Conservation (phyloP, 257 asterid genomes). For the Striga asiatica region DNA sequence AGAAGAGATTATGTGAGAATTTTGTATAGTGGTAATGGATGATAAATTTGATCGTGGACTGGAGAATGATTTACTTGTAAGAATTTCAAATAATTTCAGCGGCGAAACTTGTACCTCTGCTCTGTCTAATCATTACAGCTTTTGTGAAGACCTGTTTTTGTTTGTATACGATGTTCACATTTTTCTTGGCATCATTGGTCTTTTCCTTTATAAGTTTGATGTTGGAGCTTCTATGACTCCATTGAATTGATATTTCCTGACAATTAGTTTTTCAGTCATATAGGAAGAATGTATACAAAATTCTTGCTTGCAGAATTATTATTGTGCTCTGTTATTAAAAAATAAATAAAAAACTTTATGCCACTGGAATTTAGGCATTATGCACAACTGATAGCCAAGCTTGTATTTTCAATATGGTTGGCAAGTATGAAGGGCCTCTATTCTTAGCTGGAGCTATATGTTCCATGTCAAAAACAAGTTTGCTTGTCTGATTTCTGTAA, state of each 20-base stretch:
- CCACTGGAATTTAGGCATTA: neutral
- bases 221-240: neutral
- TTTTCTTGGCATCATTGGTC: neutral
- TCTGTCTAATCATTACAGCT: neutral
- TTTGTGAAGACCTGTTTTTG: neutral
- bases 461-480: too few relatives aligned
- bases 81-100: neutral
- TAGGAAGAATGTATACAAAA: neutral
- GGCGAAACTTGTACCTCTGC: neutral
- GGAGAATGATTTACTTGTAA: neutral
- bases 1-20: neutral
- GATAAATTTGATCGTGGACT: neutral
- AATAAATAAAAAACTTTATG: neutral
- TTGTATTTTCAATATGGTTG: too few relatives aligned
- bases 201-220: too few relatives aligned
- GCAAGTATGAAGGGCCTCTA: too few relatives aligned
- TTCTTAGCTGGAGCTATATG: neutral
- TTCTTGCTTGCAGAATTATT: conserved; percentile 1
- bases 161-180: neutral
- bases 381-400: too few relatives aligned
- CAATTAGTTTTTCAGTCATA: neutral
- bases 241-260: neutral
- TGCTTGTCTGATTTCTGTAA: too few relatives aligned
- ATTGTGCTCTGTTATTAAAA: neutral
- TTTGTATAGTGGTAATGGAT: neutral